Conservation (phyloP, 208 protist species). For the Porcisia hertigi region DNA sequence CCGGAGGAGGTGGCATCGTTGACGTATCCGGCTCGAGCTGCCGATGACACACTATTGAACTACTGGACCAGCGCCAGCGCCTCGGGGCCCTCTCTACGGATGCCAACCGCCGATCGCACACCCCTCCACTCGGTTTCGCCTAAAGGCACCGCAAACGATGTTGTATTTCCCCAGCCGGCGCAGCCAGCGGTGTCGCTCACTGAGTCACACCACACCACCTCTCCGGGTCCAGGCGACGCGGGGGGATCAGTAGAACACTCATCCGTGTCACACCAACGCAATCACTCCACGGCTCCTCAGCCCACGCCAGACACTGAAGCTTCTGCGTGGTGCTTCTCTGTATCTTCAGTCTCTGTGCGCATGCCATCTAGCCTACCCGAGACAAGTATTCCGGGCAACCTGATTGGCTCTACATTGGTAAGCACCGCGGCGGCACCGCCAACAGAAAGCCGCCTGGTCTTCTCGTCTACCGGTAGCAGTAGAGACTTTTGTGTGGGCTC, state of each 20-base stretch:
- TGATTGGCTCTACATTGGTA: constrained; percentile 11
- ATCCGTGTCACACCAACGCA: background rate
- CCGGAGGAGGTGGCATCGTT: background rate
- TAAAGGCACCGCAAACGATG: background rate
- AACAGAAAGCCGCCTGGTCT: constrained; percentile 9
- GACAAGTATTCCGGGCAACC: background rate
- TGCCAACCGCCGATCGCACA: too few relatives aligned
- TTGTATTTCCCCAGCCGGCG: too few relatives aligned
- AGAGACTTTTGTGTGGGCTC: constrained; percentile 1
- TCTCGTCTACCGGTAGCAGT: constrained; percentile 7
- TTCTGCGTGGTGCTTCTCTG: background rate
- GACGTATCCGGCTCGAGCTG: too few relatives aligned
- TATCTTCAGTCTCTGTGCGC: constrained; percentile 1
- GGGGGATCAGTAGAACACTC: background rate
- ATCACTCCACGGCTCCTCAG: background rate
- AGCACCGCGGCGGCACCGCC: constrained; percentile 10
- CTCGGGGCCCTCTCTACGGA: background rate
- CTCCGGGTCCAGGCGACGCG: background rate
- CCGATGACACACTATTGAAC: background rate
- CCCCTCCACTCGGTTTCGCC: background rate
- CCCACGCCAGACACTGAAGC: background rate
- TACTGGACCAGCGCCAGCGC: background rate
- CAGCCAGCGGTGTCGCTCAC: background rate
- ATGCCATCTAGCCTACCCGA: background rate
- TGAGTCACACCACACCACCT: background rate